These are phyloP conservation scores for Leccinum longicurvipes DNA, from an alignment of 768 basidiomycete species.

Conservation along the genomic window DNA sequence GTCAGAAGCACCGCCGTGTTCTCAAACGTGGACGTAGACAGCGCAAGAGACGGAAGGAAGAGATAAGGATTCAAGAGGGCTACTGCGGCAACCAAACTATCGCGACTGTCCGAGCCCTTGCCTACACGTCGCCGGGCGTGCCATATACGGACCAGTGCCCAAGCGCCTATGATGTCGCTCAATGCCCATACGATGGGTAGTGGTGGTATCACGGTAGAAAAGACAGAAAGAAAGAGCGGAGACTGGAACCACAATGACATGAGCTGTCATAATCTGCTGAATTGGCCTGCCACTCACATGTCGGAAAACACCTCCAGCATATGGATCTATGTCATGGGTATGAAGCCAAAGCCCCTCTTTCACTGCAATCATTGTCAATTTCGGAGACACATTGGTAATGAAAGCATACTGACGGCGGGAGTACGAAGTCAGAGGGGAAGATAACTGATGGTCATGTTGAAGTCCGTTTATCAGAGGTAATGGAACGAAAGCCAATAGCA, in stretches of 20 bases:
- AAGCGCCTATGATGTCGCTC: constrained; percentile 65
- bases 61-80: constrained; percentile 91
- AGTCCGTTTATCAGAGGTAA: constrained; percentile 43
- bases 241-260: constrained; percentile 47
- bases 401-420: constrained; percentile 56
- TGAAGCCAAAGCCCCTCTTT: constrained; percentile 87
- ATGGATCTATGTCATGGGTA: constrained; percentile 76
- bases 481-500: constrained; percentile 51
- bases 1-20: constrained; percentile 66
- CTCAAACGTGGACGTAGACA: constrained; percentile 81
- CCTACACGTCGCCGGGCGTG: constrained; percentile 52
- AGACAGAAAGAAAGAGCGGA: constrained; percentile 72
- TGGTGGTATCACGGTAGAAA: constrained; percentile 64
- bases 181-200: constrained; percentile 67
- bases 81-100: constrained; percentile 57
- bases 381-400: neutral
- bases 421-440: constrained; percentile 79
- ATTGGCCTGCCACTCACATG: constrained; percentile 56
- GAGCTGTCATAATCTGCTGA: neutral
- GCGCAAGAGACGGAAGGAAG: constrained; percentile 71
- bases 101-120: constrained; percentile 42
- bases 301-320: constrained; percentile 79
- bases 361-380: constrained; percentile 45
- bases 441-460: constrained; percentile 70
- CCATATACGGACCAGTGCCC: constrained; percentile 68